These are phyloP conservation scores for Penicillium longicatenatum DNA, from an alignment of 495 filamentous ascomycete species.

Conservation along the genomic window DNA sequence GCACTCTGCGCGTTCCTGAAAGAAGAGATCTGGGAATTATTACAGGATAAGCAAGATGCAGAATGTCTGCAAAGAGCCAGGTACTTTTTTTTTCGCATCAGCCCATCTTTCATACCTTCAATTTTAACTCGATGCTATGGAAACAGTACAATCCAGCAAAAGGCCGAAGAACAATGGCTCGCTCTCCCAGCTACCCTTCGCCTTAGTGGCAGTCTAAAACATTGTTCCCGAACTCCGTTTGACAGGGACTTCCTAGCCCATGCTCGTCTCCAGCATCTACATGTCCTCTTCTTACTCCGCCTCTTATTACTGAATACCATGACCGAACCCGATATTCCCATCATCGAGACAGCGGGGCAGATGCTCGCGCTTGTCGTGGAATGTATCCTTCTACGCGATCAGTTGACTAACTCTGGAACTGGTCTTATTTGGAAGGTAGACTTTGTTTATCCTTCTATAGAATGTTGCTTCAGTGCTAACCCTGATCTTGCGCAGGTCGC, in stretches of 20 bases:
- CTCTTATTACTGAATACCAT: constrained; percentile 32
- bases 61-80: constrained; percentile 22
- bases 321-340: constrained; percentile 33
- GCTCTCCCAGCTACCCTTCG: constrained; percentile 31
- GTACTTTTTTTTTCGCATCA: constrained; percentile 9
- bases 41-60: constrained; percentile 34
- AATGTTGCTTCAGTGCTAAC: background rate
- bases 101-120: background rate
- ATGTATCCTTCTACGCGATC: constrained; percentile 38
- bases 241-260: constrained; percentile 38
- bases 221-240: constrained; percentile 28
- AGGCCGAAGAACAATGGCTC: constrained; percentile 30
- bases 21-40: constrained; percentile 42
- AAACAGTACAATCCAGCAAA: constrained; percentile 25
- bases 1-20: constrained; percentile 42
- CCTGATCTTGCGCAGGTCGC: constrained; percentile 28
- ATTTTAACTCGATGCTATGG: background rate
- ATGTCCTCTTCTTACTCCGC: constrained; percentile 41
- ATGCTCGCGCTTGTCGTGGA: constrained; percentile 43
- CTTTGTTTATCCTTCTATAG: background rate
- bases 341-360: constrained; percentile 34
- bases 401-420: constrained; percentile 42
- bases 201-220: constrained; percentile 30
- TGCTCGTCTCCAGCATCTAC: constrained; percentile 42
- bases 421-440: constrained; percentile 46